These are phyloP conservation scores for Tetrapisispora iriomotensis DNA, from an alignment of 805 yeast genomes.

Conservation along the genomic window DNA sequence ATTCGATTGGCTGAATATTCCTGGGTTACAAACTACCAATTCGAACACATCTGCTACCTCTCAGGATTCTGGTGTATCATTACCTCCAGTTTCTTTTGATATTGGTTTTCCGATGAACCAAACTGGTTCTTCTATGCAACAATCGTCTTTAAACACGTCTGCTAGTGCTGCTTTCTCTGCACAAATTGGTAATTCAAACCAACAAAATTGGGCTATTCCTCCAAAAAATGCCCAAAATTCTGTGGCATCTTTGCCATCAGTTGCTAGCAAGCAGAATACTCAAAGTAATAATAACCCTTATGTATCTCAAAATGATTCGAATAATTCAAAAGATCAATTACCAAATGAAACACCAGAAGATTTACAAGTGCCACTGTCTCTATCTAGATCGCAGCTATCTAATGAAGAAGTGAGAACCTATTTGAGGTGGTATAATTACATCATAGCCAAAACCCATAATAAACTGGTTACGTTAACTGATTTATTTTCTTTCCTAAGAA, in stretches of 20 bases:
- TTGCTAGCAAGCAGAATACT: too few relatives aligned
- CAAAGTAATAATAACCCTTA: neutral
- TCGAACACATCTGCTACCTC: slow-evolving; percentile 6
- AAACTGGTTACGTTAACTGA: slow-evolving; percentile 63
- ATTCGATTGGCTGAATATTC: slow-evolving; percentile 45
- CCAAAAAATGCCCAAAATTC: too few relatives aligned
- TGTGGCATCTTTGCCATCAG: too few relatives aligned
- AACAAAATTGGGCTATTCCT: too few relatives aligned
- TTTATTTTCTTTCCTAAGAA: slow-evolving; percentile 64
- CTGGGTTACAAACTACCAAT: slow-evolving; percentile 27
- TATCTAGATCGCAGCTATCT: slow-evolving; percentile 60
- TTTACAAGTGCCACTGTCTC: slow-evolving; percentile 46
- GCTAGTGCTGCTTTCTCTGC: neutral
- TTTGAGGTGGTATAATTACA: slow-evolving; percentile 87
- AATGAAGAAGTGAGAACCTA: slow-evolving; percentile 75
- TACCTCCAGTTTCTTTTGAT: slow-evolving; percentile 49
- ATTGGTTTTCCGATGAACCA: slow-evolving; percentile 10
- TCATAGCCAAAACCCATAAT: slow-evolving; percentile 59
- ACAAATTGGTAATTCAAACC: too few relatives aligned
- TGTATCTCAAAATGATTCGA: neutral
- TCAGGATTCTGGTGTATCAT: slow-evolving; percentile 9
- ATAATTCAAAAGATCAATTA: too few relatives aligned
- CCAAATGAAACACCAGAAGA: slow-evolving; percentile 33
- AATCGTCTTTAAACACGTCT: too few relatives aligned
- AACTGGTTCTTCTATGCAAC: too few relatives aligned